A percentile compares a stretch with the other conserved stretches of the same genome.
phyloP scores from a whole-genome alignment of 257 asterid species.

The Echites panduratus region DNA sequence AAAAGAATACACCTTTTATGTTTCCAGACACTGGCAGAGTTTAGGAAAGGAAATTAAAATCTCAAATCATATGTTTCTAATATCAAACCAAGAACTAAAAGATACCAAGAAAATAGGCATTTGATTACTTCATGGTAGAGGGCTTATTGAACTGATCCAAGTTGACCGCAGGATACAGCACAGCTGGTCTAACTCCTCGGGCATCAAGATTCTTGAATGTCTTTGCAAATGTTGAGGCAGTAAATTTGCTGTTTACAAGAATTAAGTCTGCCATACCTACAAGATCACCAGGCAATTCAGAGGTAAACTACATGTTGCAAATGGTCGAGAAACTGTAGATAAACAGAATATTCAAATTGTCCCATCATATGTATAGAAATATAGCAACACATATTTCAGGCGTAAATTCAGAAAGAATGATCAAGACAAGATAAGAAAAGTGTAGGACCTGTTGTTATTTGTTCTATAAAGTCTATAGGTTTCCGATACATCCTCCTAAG shows the following conservation, averaged over 20 bases:
- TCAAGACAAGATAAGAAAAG: not conserved
- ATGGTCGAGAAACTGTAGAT: not conserved
- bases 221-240: slow-evolving; percentile 85
- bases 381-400: not conserved
- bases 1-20: not conserved
- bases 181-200: slow-evolving; percentile 74
- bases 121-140: slow-evolving; percentile 50
- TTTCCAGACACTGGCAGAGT: not conserved
- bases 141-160: slow-evolving; percentile 72
- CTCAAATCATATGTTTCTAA: not conserved
- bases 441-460: slow-evolving; percentile 73
- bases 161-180: slow-evolving; percentile 92
- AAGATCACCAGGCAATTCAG: slow-evolving; percentile 13
- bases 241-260: slow-evolving; percentile 90
- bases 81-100: slow-evolving; percentile 25
- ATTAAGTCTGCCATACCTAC: slow-evolving; percentile 92
- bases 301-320: slow-evolving; percentile 1
- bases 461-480: slow-evolving; percentile 82
- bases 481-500: slow-evolving; percentile 80
- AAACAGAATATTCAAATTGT: not conserved
- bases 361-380: not conserved
- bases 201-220: slow-evolving; percentile 70
- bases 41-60: slow-evolving; percentile 1
- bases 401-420: not conserved
- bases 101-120: slow-evolving; percentile 30